Evolutionary conservation across 129 eudicot species (phyloP), one percentile per base, ranked within the genome.

Genomic region (Saussurea involucrata): DNA sequence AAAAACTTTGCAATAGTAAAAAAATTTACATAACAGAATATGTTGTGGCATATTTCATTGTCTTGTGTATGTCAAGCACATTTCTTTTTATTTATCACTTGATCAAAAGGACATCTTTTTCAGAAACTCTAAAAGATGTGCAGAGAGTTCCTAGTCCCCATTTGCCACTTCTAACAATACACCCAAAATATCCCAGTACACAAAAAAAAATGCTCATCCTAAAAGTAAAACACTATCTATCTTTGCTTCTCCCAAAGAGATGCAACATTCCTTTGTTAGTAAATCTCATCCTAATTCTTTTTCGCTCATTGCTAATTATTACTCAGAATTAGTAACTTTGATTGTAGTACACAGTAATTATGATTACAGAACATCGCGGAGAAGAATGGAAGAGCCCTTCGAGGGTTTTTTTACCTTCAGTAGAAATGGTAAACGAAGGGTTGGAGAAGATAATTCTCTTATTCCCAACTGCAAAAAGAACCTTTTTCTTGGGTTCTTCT

Each of bases 381-480:
- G 33, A 31, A 68, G 33, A 49, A 46, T 29, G 44, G 28, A 73
- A 57, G 32, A 55, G 13, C 33, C 68, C 32, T 73, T 55, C 11
- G 13, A 32, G 28, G 75, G 40, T 32, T 31, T 71, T 55, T 29
- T 75, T 85, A 88, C 97, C 97, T 81, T 88, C 80, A 20, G 86
- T 68, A 25, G 89, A 88, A 75, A 88, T 81, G n/a, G 91, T 76
- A 37, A 88, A 71, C 6, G 92, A 85, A 4, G 93, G 66, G 85
- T 81, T 58, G 24, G 88, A 86, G 74, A 84, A 83, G 15, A 88
- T 80, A 46, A 84, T 55, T 81, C 74, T 33, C 71, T 68, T 88
- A 44, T 83, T 79, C 71, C 90, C 94, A 22, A 91, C 69, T 18
- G 78, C 86, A 34, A 86, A 79, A 17, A 84, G 44, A 58, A 85